Evolutionary conservation across 139 green algal genomes (phyloP).

Genomic region (Yamagishiella unicocca): DNA sequence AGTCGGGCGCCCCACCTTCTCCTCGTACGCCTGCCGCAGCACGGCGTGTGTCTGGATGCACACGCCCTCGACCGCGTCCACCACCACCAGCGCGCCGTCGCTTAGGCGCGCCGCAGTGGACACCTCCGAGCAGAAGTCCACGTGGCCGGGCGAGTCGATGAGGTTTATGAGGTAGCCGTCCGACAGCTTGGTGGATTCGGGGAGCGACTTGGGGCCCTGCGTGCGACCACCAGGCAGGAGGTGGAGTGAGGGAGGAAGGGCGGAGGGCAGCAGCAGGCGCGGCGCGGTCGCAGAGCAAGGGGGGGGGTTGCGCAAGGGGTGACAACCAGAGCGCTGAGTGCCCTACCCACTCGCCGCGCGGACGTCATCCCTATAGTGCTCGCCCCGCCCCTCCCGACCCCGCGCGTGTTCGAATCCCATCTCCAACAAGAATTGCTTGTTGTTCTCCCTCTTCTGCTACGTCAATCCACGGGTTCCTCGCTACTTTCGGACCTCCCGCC

Average conservation of each 20-base stretch:
- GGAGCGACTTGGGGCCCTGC: constrained; percentile 60
- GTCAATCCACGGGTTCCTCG: too few relatives aligned
- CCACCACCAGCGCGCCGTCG: constrained; percentile 96
- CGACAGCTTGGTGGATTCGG: constrained; percentile 52
- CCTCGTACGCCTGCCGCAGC: constrained; percentile 94
- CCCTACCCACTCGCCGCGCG: too few relatives aligned
- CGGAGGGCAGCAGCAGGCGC: neutral
- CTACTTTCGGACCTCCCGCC: too few relatives aligned
- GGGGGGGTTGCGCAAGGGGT: too few relatives aligned
- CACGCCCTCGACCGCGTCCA: constrained; percentile 98
- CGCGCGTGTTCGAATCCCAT: too few relatives aligned
- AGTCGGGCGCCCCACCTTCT: constrained; percentile 84
- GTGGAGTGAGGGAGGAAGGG: neutral
- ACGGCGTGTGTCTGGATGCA: constrained; percentile 99
- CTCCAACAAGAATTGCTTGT: too few relatives aligned
- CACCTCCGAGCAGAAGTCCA: constrained; percentile 98
- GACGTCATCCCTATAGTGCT: too few relatives aligned
- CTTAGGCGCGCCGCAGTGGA: constrained; percentile 92
- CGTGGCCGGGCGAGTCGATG: constrained; percentile 98
- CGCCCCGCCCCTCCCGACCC: too few relatives aligned
- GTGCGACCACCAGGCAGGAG: neutral
- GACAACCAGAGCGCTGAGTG: too few relatives aligned
- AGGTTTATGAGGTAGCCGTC: constrained; percentile 94
- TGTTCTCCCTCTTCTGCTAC: too few relatives aligned
- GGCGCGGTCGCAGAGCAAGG: too few relatives aligned